A percentile compares a stretch with the other conserved stretches of the same genome.
Evolutionary conservation across 192 early-diverging fungal genomes (phyloP).

Genomic region (Diversispora eburnea): DNA sequence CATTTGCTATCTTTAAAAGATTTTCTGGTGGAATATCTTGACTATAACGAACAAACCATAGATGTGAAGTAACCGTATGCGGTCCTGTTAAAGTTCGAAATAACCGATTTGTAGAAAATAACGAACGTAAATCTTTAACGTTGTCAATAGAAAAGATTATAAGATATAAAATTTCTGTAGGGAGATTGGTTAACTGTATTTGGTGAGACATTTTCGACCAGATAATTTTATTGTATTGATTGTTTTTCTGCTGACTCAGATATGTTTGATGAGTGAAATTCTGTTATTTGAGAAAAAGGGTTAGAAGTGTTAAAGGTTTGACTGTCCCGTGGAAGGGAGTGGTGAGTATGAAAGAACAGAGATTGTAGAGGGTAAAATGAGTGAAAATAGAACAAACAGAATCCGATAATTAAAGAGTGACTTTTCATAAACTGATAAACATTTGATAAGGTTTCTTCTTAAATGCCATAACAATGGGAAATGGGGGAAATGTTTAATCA

Average conservation of each 20-base stretch:
- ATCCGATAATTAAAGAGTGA: not conserved
- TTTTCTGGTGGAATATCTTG: slow-evolving; percentile 19
- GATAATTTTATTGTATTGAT: not conserved
- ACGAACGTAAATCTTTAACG: slow-evolving; percentile 26
- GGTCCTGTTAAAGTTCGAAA: slow-evolving; percentile 25
- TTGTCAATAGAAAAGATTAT: slow-evolving; percentile 27
- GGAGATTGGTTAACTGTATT: slow-evolving; percentile 16
- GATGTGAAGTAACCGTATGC: slow-evolving; percentile 24
- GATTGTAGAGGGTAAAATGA: not conserved
- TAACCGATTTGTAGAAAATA: slow-evolving; percentile 15
- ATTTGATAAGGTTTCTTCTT: too few relatives aligned
- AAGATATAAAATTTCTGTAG: slow-evolving; percentile 28
- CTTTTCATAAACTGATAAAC: too few relatives aligned
- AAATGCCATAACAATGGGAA: too few relatives aligned
- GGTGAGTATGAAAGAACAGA: not conserved
- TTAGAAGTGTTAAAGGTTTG: not conserved
- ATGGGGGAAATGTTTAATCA: too few relatives aligned
- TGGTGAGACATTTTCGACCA: not conserved
- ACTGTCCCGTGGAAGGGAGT: slow-evolving; percentile 6
- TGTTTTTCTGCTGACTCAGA: not conserved
- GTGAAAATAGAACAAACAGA: not conserved
- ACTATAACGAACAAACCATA: slow-evolving; percentile 22
- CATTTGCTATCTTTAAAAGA: slow-evolving; percentile 14
- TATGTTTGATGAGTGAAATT: not conserved
- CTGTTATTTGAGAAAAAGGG: too few relatives aligned